These are phyloP conservation scores for Heliocybe sulcata DNA, from an alignment of 1,284 basidiomycete species.

Conservation along the genomic window DNA sequence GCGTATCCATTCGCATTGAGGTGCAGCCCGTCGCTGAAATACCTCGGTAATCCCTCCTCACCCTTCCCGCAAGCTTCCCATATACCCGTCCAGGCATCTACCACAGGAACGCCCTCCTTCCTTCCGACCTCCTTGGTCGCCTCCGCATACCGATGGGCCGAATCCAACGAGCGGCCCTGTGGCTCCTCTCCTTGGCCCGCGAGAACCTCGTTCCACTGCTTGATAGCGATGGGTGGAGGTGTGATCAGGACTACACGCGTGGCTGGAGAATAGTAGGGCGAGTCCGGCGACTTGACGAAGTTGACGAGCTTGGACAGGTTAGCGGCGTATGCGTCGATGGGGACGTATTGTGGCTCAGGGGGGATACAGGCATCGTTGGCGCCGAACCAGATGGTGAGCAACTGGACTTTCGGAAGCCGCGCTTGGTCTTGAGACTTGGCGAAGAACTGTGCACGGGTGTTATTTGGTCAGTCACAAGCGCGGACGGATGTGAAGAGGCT, in stretches of 20 bases:
- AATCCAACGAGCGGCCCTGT: slow-evolving; percentile 39
- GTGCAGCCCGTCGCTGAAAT: slow-evolving; percentile 72
- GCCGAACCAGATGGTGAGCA: slow-evolving; percentile 85
- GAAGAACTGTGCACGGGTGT: slow-evolving; percentile 28
- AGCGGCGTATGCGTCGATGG: slow-evolving; percentile 54
- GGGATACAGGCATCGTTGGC: slow-evolving; percentile 66
- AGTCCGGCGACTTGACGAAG: slow-evolving; percentile 53
- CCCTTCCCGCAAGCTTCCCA: slow-evolving; percentile 60
- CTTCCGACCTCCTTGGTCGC: slow-evolving; percentile 57
- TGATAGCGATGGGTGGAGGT: slow-evolving; percentile 74
- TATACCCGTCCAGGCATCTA: slow-evolving; percentile 65
- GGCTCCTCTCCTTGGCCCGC: not conserved
- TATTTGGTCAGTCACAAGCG: not conserved
- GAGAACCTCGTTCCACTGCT: slow-evolving; percentile 37
- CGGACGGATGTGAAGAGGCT: not conserved
- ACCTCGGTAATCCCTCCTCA: slow-evolving; percentile 40
- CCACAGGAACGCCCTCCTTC: slow-evolving; percentile 46
- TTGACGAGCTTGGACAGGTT: slow-evolving; percentile 63
- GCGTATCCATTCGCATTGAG: slow-evolving; percentile 65
- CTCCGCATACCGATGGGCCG: slow-evolving; percentile 62
- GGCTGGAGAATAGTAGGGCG: slow-evolving; percentile 61
- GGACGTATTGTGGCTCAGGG: slow-evolving; percentile 54
- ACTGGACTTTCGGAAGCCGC: slow-evolving; percentile 51
- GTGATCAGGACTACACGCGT: slow-evolving; percentile 79
- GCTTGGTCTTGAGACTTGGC: slow-evolving; percentile 42